phyloP scores from a whole-genome alignment of 495 filamentous ascomycete genomes.

The Cudoniella acicularis region DNA sequence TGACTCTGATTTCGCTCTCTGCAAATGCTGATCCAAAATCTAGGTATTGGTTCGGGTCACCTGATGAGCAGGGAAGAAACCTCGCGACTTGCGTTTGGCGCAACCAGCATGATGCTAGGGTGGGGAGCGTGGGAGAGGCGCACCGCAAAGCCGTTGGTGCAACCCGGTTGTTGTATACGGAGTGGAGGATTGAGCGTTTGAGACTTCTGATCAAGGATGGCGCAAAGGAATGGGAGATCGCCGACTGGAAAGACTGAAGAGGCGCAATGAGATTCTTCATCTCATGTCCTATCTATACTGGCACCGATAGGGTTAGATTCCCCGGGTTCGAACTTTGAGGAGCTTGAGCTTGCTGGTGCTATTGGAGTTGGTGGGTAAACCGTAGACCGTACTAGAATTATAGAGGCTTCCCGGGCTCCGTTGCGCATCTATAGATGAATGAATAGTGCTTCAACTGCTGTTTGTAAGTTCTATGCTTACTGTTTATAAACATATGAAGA shows the following conservation, averaged over 20 bases:
- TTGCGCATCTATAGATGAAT: no score
- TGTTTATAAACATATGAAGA: no score
- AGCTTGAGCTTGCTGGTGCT: background rate
- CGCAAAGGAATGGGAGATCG: slow-evolving; percentile 53
- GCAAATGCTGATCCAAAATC: slow-evolving; percentile 23
- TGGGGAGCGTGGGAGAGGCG: slow-evolving; percentile 59
- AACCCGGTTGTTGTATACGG: slow-evolving; percentile 47
- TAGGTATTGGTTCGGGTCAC: slow-evolving; percentile 75
- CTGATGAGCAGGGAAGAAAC: slow-evolving; percentile 61
- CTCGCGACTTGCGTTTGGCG: slow-evolving; percentile 79
- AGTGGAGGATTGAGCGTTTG: slow-evolving; percentile 63
- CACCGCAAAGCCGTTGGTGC: slow-evolving; percentile 49
- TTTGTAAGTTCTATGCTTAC: no score
- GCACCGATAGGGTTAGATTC: background rate
- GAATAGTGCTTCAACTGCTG: no score
- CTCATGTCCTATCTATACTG: no score
- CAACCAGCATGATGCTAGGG: slow-evolving; percentile 61
- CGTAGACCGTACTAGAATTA: background rate
- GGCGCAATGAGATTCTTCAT: background rate
- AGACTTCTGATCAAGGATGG: slow-evolving; percentile 56
- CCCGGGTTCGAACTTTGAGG: background rate
- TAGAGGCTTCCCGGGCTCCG: background rate
- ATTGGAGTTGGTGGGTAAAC: background rate
- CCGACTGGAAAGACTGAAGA: slow-evolving; percentile 44
- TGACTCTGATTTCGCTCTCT: slow-evolving; percentile 18